Base-by-base conservation (phyloP, 2,329 filamentous ascomycete species). In the Calonectria hawksworthii region DNA sequence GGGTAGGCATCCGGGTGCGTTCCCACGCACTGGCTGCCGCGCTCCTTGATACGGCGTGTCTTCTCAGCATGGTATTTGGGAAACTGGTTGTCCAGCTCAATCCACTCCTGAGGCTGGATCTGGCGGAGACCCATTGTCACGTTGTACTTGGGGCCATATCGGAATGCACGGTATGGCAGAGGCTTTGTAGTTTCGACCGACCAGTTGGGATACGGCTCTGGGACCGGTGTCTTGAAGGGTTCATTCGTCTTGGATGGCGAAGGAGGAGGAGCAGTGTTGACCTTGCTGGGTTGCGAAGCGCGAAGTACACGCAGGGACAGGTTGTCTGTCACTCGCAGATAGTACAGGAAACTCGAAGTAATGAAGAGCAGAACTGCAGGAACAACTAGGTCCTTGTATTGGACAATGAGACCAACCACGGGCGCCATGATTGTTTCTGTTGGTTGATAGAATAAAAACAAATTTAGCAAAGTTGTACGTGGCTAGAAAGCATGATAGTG, bases 81-180 rank as follows among this genome's bases (percentile, higher is more conserved):
- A 83, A 92, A 98, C 61, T 96, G 90, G 81, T 94, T 96, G 85
- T 98, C 95, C 32, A 98, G 90, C 84, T 98, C 94, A 80, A 96
- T 95, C 94, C 94, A 96, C 72, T 95, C 92, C 68, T 93, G 90
- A 84, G 91, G 92, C 38, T 91, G 87, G 86, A 95, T 90, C 11
- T 88, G 90, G n/a, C 94, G 90, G 2, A 96, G 87, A 0, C 94
- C 94, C 93, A 96, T 94, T 1, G 93, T 96, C 73, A 95, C 89
- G 80, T 94, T 90, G 83, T 96, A 95, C 75, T 92, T 94, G 10
- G 94, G 94, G 0, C 94, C 94, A 82, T 95, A 91, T 79, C 93
- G 91, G 83, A 96, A 96, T 0, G 94, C 94, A 8, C 94, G 90
- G 84, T 96, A 96, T 0, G 94, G 93, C 0, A 95, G 89, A 0